phyloP scores from a whole-genome alignment of 305 asterid species.

The Plantago lanceolata region DNA sequence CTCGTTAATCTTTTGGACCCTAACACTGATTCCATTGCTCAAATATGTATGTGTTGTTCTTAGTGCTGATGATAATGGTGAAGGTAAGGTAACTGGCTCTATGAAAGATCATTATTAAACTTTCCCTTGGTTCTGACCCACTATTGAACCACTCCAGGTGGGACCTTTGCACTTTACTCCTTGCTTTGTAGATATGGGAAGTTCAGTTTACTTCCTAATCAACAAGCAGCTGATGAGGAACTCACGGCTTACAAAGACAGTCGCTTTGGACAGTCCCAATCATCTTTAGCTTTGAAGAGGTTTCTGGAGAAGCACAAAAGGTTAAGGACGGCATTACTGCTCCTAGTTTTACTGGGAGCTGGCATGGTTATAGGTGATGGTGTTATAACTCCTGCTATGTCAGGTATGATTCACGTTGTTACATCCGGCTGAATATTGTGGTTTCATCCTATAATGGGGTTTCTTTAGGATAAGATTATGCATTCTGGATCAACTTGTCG shows the following conservation, averaged over 20 bases:
- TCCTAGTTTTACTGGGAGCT: constrained; percentile 89
- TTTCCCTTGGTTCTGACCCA: constrained; percentile 28
- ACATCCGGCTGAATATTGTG: not conserved
- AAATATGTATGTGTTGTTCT: constrained; percentile 64
- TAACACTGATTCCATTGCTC: constrained; percentile 85
- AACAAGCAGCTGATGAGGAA: constrained; percentile 99
- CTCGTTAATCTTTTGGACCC: constrained; percentile 91
- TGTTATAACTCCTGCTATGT: constrained; percentile 91
- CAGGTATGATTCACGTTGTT: constrained; percentile 49
- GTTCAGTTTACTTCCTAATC: constrained; percentile 92
- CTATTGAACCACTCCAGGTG: constrained; percentile 52
- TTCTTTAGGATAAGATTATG: not conserved
- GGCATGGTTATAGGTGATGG: constrained; percentile 98
- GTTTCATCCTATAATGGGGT: not conserved
- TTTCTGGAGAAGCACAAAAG: constrained; percentile 79
- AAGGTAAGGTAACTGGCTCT: constrained; percentile 51
- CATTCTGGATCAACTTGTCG: not conserved
- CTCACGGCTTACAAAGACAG: constrained; percentile 81
- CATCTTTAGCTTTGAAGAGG: constrained; percentile 60
- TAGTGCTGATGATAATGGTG: constrained; percentile 91
- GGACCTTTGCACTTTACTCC: constrained; percentile 93
- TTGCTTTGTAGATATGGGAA: constrained; percentile 94
- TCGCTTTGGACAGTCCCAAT: constrained; percentile 49
- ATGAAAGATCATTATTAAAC: constrained; percentile 2
- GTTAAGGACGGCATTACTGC: constrained; percentile 62